A percentile compares a stretch with the other conserved stretches of the same genome.
These are phyloP conservation scores for Leucocoprinus sp. DNA, from an alignment of 768 basidiomycete species.

Conservation along the genomic window DNA sequence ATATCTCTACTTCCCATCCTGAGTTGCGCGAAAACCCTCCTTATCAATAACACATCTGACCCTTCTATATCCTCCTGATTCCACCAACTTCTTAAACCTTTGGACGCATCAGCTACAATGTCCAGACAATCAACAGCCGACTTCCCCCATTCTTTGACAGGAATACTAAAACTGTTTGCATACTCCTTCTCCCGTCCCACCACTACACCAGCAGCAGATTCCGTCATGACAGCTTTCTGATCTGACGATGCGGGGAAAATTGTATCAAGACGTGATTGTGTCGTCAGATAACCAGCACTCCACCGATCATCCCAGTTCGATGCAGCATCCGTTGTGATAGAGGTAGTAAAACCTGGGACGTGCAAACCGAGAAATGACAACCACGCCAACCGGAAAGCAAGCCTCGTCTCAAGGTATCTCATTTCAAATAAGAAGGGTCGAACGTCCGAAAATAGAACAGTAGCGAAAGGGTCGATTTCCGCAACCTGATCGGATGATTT, in stretches of 20 bases:
- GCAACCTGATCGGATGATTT: slow-evolving; percentile 44
- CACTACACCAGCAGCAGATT: slow-evolving; percentile 57
- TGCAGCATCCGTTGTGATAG: slow-evolving; percentile 23
- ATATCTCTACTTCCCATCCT: slow-evolving; percentile 38
- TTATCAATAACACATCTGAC: slow-evolving; percentile 42
- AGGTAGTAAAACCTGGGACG: slow-evolving; percentile 53
- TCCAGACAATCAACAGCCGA: slow-evolving; percentile 52
- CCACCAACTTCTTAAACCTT: slow-evolving; percentile 29
- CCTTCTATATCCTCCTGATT: slow-evolving; percentile 38
- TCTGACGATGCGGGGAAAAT: slow-evolving; percentile 41
- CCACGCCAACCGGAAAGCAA: slow-evolving; percentile 60
- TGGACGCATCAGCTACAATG: slow-evolving; percentile 18
- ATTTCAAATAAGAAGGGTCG: slow-evolving; percentile 46
- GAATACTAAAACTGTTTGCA: slow-evolving; percentile 46
- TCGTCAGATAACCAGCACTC: slow-evolving; percentile 41
- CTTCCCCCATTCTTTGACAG: slow-evolving; percentile 58
- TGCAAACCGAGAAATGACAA: slow-evolving; percentile 64
- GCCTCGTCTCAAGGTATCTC: slow-evolving; percentile 34
- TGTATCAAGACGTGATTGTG: slow-evolving; percentile 34
- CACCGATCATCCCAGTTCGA: slow-evolving; percentile 63
- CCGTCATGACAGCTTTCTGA: slow-evolving; percentile 34
- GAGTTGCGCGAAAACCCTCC: slow-evolving; percentile 53
- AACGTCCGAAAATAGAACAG: slow-evolving; percentile 68
- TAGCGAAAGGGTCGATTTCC: slow-evolving; percentile 61
- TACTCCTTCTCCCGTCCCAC: slow-evolving; percentile 63